Evolutionary conservation across 768 basidiomycete genomes (phyloP), one percentile per base, ranked within the genome.

Genomic region (Boletus edulis): DNA sequence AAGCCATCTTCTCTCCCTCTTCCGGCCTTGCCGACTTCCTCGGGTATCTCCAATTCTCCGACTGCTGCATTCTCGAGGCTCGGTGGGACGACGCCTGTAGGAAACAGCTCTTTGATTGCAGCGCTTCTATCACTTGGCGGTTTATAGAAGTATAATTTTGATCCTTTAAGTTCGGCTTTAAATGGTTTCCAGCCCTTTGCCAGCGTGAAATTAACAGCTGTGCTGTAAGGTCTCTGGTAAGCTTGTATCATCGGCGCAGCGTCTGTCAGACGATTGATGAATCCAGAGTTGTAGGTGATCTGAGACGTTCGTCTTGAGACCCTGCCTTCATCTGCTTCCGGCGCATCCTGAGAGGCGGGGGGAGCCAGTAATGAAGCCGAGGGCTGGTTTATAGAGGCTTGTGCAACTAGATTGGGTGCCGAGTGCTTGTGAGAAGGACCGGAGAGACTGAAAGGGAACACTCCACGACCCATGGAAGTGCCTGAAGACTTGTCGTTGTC

Each of bases 81-180:
- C 0, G 78, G 76, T 0, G 82, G 78, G 0, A 88, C 81, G 17
- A 89, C 71, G 9, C 75, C 82, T 0, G 81, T 78, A 11, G 89
- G 86, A 63, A 95, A 95, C 24, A 93, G 72, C 9, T 87, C 85
- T 66, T 85, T 89, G 49, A 93, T 77, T 0, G 77, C 86, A 2
- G 75, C 72, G 22, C 71, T 74, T 52, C 84, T 76, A 59, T 94
- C 92, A 29, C 78, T 76, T 0, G 92, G 90, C 0, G 90, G 84
- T 63, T 94, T 95, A 68, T 89, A 93, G 64, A 94, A 89, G 68
- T 89, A 87, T 46, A 95, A 62, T 68, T 94, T 94, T 13, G 87
- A 82, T 7, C 92, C 93, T 64, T 90, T 87, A 27, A 95, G 73
- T 61, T 91, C 87, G 43, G 87, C 78, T 68, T 94, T 93, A 75